phyloP scores from a whole-genome alignment of 441 rosid genomes.

The Erodium texanum region DNA sequence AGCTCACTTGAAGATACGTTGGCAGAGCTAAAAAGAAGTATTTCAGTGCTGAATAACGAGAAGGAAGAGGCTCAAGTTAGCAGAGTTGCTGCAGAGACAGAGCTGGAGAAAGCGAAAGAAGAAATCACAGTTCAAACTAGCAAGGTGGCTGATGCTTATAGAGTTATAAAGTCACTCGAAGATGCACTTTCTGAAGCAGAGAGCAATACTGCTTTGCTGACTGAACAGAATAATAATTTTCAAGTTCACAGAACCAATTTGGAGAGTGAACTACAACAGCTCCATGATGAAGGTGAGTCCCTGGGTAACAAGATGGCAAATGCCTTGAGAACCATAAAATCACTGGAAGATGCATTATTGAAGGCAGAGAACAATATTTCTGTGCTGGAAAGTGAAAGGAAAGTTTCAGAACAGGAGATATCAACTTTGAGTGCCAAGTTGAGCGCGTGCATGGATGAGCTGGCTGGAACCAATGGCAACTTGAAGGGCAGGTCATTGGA shows the following conservation, averaged over 20 bases:
- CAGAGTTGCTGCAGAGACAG: constrained; percentile 39
- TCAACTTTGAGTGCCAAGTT: constrained; percentile 55
- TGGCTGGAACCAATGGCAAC: constrained; percentile 56
- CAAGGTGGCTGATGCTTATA: constrained; percentile 47
- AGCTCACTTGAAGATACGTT: constrained; percentile 64
- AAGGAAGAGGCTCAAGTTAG: constrained; percentile 59
- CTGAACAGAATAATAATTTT: constrained; percentile 37
- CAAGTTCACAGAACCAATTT: constrained; percentile 32
- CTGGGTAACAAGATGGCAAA: constrained; percentile 43
- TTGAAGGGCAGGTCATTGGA: constrained; percentile 49
- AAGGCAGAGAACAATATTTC: constrained; percentile 48
- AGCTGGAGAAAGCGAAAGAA: constrained; percentile 44
- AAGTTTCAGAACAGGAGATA: constrained; percentile 51
- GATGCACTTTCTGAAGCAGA: constrained; percentile 50
- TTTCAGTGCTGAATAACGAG: constrained; percentile 44
- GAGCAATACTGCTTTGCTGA: constrained; percentile 34
- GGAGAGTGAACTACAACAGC: constrained; percentile 49
- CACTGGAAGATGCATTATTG: constrained; percentile 54
- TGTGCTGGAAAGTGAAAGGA: constrained; percentile 50
- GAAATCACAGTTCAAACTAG: constrained; percentile 40
- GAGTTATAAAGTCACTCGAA: constrained; percentile 58
- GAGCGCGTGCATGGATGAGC: constrained; percentile 71
- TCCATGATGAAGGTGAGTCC: constrained; percentile 48
- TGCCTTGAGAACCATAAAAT: constrained; percentile 41
- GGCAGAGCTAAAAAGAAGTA: constrained; percentile 44